Evolutionary conservation across 2,329 filamentous ascomycete species (phyloP).

Genomic region (Fusarium burgessii): DNA sequence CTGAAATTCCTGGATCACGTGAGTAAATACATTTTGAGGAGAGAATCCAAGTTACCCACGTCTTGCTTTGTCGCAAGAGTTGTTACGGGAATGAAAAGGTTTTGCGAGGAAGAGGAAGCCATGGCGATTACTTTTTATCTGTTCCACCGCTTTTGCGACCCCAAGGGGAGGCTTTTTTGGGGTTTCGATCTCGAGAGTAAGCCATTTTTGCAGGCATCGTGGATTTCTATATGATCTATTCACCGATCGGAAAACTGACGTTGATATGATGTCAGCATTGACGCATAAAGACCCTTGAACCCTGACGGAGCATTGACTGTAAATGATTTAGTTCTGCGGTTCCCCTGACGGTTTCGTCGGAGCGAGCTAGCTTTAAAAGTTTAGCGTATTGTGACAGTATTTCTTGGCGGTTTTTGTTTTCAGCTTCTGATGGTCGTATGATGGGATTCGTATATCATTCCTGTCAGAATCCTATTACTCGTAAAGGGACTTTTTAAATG

Average conservation of each 20-base stretch:
- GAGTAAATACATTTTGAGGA: neutral
- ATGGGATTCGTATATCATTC: neutral
- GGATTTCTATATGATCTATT: conserved; percentile 7
- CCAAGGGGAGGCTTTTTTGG: neutral
- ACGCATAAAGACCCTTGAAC: neutral
- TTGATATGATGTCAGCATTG: conserved; percentile 5
- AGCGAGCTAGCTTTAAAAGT: neutral
- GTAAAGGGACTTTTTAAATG: fast-evolving
- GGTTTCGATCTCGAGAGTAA: neutral
- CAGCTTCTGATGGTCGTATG: neutral
- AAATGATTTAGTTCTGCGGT: neutral
- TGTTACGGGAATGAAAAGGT: neutral
- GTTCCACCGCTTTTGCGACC: neutral
- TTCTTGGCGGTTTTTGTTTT: neutral
- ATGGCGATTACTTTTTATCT: neutral
- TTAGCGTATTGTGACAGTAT: neutral
- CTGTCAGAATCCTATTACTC: neutral
- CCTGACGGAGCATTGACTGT: neutral
- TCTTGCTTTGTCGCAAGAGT: neutral
- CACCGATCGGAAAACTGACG: neutral
- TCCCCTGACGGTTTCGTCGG: neutral
- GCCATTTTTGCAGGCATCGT: neutral
- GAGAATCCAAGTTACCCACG: neutral
- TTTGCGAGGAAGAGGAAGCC: neutral
- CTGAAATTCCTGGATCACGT: conserved; percentile 7